A percentile compares a stretch with the other conserved stretches of the same genome.
Conservation (phyloP, 352 stramenopile species). For the Aphanomyces stellatus region DNA sequence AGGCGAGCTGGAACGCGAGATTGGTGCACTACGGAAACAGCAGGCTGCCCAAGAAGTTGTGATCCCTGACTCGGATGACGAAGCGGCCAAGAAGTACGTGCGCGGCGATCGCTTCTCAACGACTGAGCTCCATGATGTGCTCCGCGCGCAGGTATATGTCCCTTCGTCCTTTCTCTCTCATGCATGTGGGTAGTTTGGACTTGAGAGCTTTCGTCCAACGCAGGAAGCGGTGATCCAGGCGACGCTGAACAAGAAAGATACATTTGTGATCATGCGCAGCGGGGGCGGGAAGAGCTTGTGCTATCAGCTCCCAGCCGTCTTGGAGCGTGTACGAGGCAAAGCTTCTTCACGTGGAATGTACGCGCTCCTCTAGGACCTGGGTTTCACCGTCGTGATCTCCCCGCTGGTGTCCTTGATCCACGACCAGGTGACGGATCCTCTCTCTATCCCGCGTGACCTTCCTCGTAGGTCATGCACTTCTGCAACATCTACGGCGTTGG, state of each 20-base stretch:
- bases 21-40: conserved; percentile 14
- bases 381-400: conserved; percentile 87
- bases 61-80: neutral
- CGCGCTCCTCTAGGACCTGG: conserved; percentile 24
- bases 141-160: neutral
- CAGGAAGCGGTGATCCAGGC: conserved; percentile 88
- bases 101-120: neutral
- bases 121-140: neutral
- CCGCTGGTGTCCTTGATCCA: conserved; percentile 90
- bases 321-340: conserved; percentile 26
- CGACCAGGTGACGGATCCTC: conserved; percentile 59
- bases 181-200: conserved; percentile 46
- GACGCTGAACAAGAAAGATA: conserved; percentile 80
- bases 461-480: conserved; percentile 57
- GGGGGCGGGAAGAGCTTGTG: conserved; percentile 81
- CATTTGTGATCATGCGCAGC: conserved; percentile 92
- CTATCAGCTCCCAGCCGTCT: conserved; percentile 83
- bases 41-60: conserved; percentile 31
- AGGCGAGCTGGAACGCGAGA: conserved; percentile 35
- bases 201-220: conserved; percentile 80
- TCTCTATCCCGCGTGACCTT: neutral
- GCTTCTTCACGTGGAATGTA: neutral
- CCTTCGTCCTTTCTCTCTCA: neutral
- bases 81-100: neutral
- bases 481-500: conserved; percentile 53